Percentiles rank a stretch among this genome's conserved stretches.
Evolutionary conservation across 768 basidiomycete species (phyloP).

Genomic region (Auriculariales sp.): DNA sequence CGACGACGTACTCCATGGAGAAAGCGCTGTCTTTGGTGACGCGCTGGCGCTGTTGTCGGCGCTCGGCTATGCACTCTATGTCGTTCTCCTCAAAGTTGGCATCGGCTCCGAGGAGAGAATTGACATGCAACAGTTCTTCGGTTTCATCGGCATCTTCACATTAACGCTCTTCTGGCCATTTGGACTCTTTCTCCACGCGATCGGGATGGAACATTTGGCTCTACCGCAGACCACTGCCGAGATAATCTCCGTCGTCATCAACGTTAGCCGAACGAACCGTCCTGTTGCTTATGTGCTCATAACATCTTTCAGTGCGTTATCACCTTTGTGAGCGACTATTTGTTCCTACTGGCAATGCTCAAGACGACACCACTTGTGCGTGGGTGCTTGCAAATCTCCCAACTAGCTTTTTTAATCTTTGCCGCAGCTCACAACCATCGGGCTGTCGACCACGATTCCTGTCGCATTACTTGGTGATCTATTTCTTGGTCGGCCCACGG

Average conservation of each 20-base stretch:
- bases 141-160: slow-evolving; percentile 84
- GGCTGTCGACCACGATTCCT: slow-evolving; percentile 87
- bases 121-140: slow-evolving; percentile 91
- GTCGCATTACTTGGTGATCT: slow-evolving; percentile 77
- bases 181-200: slow-evolving; percentile 59
- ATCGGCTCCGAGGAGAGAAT: slow-evolving; percentile 70
- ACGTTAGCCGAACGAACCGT: slow-evolving; percentile 24
- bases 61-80: slow-evolving; percentile 76
- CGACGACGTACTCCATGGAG: too few relatives aligned
- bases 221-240: slow-evolving; percentile 39
- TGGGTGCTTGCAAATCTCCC: too few relatives aligned
- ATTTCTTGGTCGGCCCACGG: slow-evolving; percentile 41
- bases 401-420: too few relatives aligned
- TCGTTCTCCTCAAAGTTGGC: slow-evolving; percentile 77
- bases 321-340: slow-evolving; percentile 69
- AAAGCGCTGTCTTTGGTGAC: slow-evolving; percentile 52
- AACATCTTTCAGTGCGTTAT: slow-evolving; percentile 50
- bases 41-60: slow-evolving; percentile 75
- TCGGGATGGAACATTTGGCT: slow-evolving; percentile 61
- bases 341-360: slow-evolving; percentile 84
- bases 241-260: slow-evolving; percentile 36
- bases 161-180: slow-evolving; percentile 63
- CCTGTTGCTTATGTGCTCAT: background rate
- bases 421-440: slow-evolving; percentile 84
- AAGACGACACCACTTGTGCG: slow-evolving; percentile 93